Conservation (phyloP, 1,284 basidiomycete species). For the Exobasidium cylindrosporum region DNA sequence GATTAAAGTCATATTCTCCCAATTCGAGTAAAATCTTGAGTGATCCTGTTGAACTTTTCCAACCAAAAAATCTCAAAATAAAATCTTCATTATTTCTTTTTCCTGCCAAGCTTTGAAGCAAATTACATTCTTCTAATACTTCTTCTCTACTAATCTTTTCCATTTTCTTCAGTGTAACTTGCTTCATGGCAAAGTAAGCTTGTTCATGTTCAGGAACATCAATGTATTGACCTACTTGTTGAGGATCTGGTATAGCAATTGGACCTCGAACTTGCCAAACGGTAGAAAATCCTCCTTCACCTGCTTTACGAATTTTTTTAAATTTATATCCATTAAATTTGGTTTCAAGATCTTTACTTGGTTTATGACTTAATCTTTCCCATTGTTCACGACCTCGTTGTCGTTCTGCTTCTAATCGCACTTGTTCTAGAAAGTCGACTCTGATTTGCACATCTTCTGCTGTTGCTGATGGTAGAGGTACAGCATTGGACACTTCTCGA, state of each 20-base stretch:
- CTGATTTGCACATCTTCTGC: background rate
- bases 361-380: constrained; percentile 9
- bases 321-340: constrained; percentile 46
- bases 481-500: constrained; percentile 14
- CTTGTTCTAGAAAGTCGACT: constrained; percentile 12
- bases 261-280: constrained; percentile 51
- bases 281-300: constrained; percentile 51
- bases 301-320: constrained; percentile 39
- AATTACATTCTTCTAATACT: constrained; percentile 50
- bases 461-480: constrained; percentile 1
- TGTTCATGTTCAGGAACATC: constrained; percentile 44
- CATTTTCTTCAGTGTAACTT: constrained; percentile 48
- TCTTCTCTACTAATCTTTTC: constrained; percentile 49
- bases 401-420: constrained; percentile 31
- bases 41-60: constrained; percentile 42
- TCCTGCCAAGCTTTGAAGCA: constrained; percentile 41
- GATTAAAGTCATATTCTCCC: constrained; percentile 50
- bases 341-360: constrained; percentile 7
- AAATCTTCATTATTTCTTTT: constrained; percentile 44
- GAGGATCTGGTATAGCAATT: constrained; percentile 23
- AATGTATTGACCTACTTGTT: constrained; percentile 21
- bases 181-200: constrained; percentile 53
- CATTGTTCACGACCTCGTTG: constrained; percentile 7
- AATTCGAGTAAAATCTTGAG: constrained; percentile 53
- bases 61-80: constrained; percentile 52